A percentile compares a stretch with the other conserved stretches of the same genome.
Evolutionary conservation across 257 asterid species (phyloP).

Genomic region (Solanum piurae): DNA sequence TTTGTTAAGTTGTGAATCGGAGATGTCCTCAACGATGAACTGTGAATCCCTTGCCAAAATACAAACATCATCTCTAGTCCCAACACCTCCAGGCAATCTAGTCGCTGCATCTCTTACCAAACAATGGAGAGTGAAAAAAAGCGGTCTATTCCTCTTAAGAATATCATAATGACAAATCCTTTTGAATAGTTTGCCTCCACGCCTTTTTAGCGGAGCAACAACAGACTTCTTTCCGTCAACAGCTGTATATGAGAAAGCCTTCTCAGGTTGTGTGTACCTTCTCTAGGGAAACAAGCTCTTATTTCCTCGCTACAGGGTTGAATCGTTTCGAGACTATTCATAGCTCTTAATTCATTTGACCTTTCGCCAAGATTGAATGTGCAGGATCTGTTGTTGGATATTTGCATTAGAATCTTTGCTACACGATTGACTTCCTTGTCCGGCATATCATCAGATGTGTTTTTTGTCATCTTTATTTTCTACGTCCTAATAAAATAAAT

Average conservation of each 20-base stretch:
- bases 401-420: not conserved
- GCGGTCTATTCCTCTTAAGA: constrained; percentile 78
- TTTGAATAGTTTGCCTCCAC: not conserved
- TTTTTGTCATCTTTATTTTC: not conserved
- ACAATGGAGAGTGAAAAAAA: constrained; percentile 82
- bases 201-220: constrained; percentile 69
- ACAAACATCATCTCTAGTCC: constrained; percentile 88
- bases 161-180: constrained; percentile 85
- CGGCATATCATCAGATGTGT: not conserved
- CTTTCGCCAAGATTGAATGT: not conserved
- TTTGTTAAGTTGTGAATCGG: constrained; percentile 78
- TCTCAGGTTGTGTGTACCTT: constrained; percentile 77
- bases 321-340: too few species aligned
- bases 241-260: constrained; percentile 75
- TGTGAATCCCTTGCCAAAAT: constrained; percentile 85
- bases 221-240: constrained; percentile 73
- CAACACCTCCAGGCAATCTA: constrained; percentile 87
- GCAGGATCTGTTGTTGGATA: not conserved
- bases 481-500: not conserved
- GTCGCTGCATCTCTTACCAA: constrained; percentile 94
- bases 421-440: not conserved
- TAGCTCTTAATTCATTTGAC: too few species aligned
- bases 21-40: constrained; percentile 76
- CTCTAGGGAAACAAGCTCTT: too few species aligned
- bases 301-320: too few species aligned